Percentiles rank a stretch among this genome's conserved stretches.
Evolutionary conservation across 176 grass and related monocot genomes (phyloP).

Genomic region (Paspalum vaginatum): DNA sequence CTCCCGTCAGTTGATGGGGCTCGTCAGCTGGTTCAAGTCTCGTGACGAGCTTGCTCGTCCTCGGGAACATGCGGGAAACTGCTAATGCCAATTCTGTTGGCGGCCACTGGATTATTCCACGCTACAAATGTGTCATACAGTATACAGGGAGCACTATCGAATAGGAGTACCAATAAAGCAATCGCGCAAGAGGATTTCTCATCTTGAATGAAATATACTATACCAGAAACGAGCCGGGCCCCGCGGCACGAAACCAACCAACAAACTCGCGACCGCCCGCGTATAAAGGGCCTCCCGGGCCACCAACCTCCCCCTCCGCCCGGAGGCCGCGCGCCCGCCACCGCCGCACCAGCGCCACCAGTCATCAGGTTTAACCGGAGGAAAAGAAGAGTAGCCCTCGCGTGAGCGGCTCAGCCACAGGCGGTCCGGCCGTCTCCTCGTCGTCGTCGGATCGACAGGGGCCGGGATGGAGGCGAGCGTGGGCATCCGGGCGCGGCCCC

Average conservation of each 20-base stretch:
- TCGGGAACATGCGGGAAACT: neutral
- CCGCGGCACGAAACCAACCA: neutral
- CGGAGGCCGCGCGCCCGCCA: neutral
- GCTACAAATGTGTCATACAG: neutral
- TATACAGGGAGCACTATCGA: neutral
- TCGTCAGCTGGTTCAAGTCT: no score
- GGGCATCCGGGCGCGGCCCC: conserved; percentile 33
- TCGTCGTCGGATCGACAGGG: conserved; percentile 11
- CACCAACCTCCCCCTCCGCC: neutral
- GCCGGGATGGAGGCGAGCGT: conserved; percentile 60
- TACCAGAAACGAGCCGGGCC: conserved; percentile 4
- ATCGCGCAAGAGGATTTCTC: no score
- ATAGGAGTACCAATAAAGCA: no score
- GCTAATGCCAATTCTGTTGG: neutral
- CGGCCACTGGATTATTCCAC: neutral
- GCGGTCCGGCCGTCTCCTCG: neutral
- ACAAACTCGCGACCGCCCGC: neutral
- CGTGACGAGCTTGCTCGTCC: no score
- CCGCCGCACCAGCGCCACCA: neutral
- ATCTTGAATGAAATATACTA: neutral
- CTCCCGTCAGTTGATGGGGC: no score
- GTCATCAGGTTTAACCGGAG: neutral
- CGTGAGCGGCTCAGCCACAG: neutral
- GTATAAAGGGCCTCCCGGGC: conserved; percentile 33
- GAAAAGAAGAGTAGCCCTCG: neutral